A percentile compares a stretch with the other conserved stretches of the same genome.
Evolutionary conservation across 371 early-diverging fungal genomes (phyloP).

Genomic region (Syncephalastrum sp.): DNA sequence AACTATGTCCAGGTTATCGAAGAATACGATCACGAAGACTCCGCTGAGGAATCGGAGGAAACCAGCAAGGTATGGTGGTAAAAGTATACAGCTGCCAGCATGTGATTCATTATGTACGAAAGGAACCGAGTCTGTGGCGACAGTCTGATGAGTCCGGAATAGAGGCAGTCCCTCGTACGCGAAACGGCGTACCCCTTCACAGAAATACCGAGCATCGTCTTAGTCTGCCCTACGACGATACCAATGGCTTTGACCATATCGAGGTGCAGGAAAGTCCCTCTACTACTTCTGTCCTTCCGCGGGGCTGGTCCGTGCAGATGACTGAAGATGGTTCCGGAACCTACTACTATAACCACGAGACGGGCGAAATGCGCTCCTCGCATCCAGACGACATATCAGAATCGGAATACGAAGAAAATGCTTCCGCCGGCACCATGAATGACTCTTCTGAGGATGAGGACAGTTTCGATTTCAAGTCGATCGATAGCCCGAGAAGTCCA

Average conservation of each 20-base stretch:
- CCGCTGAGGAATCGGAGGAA: not conserved
- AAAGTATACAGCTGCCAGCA: no score
- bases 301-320: constrained; percentile 42
- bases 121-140: no score
- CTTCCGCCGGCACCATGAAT: constrained; percentile 13
- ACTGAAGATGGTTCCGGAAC: constrained; percentile 46
- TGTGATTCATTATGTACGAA: constrained; percentile 3
- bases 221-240: constrained; percentile 19
- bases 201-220: constrained; percentile 25
- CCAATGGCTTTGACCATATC: not conserved
- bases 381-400: constrained; percentile 33
- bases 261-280: no score
- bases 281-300: constrained; percentile 23
- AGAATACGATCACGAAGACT: constrained; percentile 26
- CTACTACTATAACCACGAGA: constrained; percentile 46
- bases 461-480: constrained; percentile 15
- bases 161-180: constrained; percentile 5
- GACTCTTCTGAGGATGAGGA: constrained; percentile 17
- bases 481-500: constrained; percentile 12
- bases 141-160: constrained; percentile 14
- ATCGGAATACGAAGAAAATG: constrained; percentile 17
- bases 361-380: constrained; percentile 48
- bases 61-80: not conserved
- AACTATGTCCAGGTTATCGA: constrained; percentile 70
- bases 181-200: constrained; percentile 22